Base-by-base conservation (phyloP, 2,329 filamentous ascomycete species). In the Colletotrichum costaricense region DNA sequence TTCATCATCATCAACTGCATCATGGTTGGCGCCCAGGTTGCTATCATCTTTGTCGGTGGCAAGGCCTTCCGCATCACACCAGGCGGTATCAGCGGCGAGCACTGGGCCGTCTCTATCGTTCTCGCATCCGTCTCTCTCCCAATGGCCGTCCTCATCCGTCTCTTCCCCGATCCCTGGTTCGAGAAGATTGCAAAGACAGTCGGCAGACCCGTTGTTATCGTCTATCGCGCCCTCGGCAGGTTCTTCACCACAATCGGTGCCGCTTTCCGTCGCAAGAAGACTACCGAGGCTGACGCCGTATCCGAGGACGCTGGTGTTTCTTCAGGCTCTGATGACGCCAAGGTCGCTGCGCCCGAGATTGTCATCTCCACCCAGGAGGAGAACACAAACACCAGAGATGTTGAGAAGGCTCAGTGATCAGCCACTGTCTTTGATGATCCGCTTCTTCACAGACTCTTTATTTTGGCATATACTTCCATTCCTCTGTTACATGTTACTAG, bases 111-210 rank as follows among this genome's bases (percentile, higher is more conserved):
- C 67, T 89, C 84, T 30, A 56, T 90, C n/a, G 79, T 88, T 22
- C 76, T 87, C 3, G 87, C 86, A 1, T 81, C 84, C 2, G 73
- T 89, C 0, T 89, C 84, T 26, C 79, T 90, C 11, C 88, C 88
- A 1, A 85, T 87, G 81, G 88, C 86, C 33, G 77, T 87, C 33
- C 78, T 85, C 46, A 82, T 90, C 64, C 81, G 88, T 9, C 79
- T 87, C 1, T 85, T 90, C 69, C 88, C 88, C 1, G 88, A 90
- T 75, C 72, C 72, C 5, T 81, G 80, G 79, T 84, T 84, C 57
- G 96, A 98, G 89, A 99, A 99, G 79, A 99, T 99, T 76, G 97
- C 99, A 96, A 99, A 98, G 76, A 99, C 97, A 84, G 95, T 98
- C 22, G 97, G 97, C 86, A 98, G 99, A 2, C 97, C 97, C 19